These are phyloP conservation scores for Diplogelasinospora grovesii DNA, from an alignment of 495 filamentous ascomycete genomes.

Conservation along the genomic window DNA sequence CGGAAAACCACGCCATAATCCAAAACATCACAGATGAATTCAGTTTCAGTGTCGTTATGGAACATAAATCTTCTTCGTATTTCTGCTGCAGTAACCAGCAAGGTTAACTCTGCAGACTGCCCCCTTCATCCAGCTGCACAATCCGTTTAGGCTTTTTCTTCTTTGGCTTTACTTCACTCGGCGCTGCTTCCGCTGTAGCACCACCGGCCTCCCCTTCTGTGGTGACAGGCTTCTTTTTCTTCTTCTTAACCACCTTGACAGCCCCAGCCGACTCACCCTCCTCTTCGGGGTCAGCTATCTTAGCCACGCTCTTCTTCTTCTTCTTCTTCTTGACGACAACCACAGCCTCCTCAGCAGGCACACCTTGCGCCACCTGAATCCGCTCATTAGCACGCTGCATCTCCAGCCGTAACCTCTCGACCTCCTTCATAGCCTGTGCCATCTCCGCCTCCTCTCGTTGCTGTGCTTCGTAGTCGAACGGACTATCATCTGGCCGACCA, in stretches of 20 bases:
- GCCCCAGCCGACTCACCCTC: constrained; percentile 22
- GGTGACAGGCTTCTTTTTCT: constrained; percentile 42
- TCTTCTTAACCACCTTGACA: constrained; percentile 30
- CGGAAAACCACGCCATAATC: no score
- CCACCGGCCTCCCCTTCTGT: neutral
- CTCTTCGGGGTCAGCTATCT: constrained; percentile 5
- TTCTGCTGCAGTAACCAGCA: neutral
- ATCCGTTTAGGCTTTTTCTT: constrained; percentile 40
- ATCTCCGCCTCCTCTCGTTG: constrained; percentile 73
- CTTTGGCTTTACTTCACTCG: constrained; percentile 39
- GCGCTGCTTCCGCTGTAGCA: constrained; percentile 7
- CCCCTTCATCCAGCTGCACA: constrained; percentile 18
- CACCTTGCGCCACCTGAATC: constrained; percentile 62
- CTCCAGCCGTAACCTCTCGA: constrained; percentile 75
- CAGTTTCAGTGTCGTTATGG: no score
- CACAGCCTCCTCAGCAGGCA: constrained; percentile 62
- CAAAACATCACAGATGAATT: no score
- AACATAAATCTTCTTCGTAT: no score
- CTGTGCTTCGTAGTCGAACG: constrained; percentile 43
- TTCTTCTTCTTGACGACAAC: constrained; percentile 73
- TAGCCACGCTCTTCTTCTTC: constrained; percentile 9
- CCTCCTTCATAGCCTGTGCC: constrained; percentile 73
- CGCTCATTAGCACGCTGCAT: constrained; percentile 89
- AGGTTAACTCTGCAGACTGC: neutral
- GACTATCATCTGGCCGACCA: constrained; percentile 19